phyloP scores from a whole-genome alignment of 2,329 filamentous ascomycete genomes.

The Dactylonectria estremocensis region DNA sequence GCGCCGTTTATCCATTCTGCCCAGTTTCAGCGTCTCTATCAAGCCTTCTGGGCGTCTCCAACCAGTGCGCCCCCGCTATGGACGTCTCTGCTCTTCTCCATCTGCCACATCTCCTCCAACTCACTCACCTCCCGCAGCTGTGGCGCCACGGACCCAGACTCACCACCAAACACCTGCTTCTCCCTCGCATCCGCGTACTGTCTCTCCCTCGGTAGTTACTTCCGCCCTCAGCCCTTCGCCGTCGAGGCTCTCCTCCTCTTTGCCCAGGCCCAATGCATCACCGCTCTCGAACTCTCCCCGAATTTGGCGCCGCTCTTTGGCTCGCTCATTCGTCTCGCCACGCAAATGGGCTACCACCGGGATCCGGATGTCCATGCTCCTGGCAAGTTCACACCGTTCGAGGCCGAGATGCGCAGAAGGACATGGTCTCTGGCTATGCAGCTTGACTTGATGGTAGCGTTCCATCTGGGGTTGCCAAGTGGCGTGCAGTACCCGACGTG shows the following conservation, averaged over 20 bases:
- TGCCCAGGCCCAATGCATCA: slow-evolving; percentile 2
- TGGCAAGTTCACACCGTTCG: not conserved
- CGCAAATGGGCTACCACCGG: slow-evolving; percentile 15
- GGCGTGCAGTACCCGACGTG: slow-evolving; percentile 10
- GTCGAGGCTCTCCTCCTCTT: slow-evolving; percentile 13
- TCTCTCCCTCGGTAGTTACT: slow-evolving; percentile 7
- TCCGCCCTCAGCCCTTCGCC: slow-evolving; percentile 8
- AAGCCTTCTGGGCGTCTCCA: slow-evolving; percentile 10
- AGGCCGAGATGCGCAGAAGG: slow-evolving; percentile 12
- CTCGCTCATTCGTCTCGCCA: slow-evolving; percentile 8
- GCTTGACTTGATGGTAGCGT: slow-evolving; percentile 8
- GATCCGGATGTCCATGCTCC: slow-evolving; percentile 5
- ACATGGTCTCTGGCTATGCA: slow-evolving; percentile 17
- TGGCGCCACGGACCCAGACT: not conserved
- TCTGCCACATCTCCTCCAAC: slow-evolving; percentile 4
- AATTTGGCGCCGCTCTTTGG: slow-evolving; percentile 4
- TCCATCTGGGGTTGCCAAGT: slow-evolving; percentile 10
- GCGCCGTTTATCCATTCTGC: slow-evolving; percentile 7
- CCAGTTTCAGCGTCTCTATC: slow-evolving; percentile 13
- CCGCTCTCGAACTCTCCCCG: not conserved
- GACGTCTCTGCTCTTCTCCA: slow-evolving; percentile 3
- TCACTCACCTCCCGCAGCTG: not conserved
- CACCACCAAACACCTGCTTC: slow-evolving; percentile 3
- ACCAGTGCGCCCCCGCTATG: slow-evolving; percentile 6
- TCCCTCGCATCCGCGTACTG: slow-evolving; percentile 14